Evolutionary conservation across 129 eudicot species (phyloP).

Genomic region (Flaveria linearis): DNA sequence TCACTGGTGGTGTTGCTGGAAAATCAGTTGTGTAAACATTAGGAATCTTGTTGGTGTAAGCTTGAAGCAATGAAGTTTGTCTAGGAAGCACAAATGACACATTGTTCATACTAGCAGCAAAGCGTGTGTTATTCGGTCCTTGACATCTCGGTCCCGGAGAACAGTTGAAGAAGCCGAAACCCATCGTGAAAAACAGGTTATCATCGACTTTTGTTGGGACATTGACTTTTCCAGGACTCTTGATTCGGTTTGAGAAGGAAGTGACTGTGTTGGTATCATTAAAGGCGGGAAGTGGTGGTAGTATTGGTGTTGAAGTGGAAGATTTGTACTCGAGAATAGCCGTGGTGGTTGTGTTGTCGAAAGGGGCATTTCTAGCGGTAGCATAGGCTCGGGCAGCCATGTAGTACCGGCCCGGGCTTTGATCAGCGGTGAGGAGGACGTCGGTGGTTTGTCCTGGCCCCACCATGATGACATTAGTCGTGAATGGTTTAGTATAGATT

Average conservation of each 20-base stretch:
- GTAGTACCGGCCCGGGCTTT: constrained; percentile 62
- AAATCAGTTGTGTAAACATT: constrained; percentile 66
- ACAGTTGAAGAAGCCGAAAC: constrained; percentile 63
- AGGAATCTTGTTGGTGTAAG: constrained; percentile 57
- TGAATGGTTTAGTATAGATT: constrained; percentile 61
- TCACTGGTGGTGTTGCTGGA: constrained; percentile 54
- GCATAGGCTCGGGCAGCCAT: constrained; percentile 84
- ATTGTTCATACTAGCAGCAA: constrained; percentile 82
- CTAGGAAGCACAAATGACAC: constrained; percentile 63
- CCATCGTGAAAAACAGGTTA: constrained; percentile 49
- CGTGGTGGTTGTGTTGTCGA: constrained; percentile 82
- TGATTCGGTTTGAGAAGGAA: constrained; percentile 49
- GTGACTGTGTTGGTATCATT: constrained; percentile 68
- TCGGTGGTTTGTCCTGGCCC: constrained; percentile 86
- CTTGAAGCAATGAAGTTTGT: constrained; percentile 58
- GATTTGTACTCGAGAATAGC: constrained; percentile 66
- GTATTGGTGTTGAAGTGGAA: constrained; percentile 36
- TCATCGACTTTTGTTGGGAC: constrained; percentile 60
- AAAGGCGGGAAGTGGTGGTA: constrained; percentile 69
- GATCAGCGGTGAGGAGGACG: constrained; percentile 67
- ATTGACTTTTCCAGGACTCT: constrained; percentile 46
- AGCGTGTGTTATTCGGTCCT: constrained; percentile 74
- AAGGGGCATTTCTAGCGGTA: constrained; percentile 55
- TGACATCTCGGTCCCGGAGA: constrained; percentile 66
- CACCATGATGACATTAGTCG: constrained; percentile 60